Evolutionary conservation across 2,329 filamentous ascomycete genomes (phyloP).

Genomic region (Magnaporthales sp.): DNA sequence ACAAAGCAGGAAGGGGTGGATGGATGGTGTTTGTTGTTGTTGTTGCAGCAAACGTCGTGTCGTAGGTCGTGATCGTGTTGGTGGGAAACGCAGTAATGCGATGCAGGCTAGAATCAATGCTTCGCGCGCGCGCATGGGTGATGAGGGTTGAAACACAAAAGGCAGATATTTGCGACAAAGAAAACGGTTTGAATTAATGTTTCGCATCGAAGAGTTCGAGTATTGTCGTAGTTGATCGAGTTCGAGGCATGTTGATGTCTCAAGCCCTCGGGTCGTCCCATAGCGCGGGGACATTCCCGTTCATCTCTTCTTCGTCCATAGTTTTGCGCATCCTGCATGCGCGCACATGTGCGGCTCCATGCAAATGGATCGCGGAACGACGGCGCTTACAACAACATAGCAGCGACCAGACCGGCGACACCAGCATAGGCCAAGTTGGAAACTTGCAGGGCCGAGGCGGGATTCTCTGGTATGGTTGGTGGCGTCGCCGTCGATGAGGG

Average conservation of each 20-base stretch:
- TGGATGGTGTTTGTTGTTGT: not conserved
- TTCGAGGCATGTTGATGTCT: not conserved
- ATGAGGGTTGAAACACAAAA: not conserved
- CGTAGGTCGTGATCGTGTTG: not conserved
- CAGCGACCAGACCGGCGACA: constrained; percentile 34
- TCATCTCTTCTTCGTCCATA: not conserved
- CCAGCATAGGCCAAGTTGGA: constrained; percentile 38
- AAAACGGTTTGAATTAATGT: constrained; percentile 18
- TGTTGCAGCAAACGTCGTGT: not conserved
- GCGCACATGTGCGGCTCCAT: not conserved
- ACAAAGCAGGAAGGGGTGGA: not conserved
- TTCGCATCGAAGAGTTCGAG: constrained; percentile 19
- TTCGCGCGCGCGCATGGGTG: not conserved
- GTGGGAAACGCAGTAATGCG: not conserved
- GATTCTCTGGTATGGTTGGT: constrained; percentile 17
- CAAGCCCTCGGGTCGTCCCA: not conserved
- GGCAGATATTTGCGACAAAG: constrained; percentile 11
- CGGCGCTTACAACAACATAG: constrained; percentile 2
- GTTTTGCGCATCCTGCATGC: not conserved
- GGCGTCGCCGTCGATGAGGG: constrained; percentile 16
- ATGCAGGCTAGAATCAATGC: not conserved
- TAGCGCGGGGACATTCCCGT: not conserved
- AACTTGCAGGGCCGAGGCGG: constrained; percentile 29
- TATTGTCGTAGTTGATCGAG: not conserved
- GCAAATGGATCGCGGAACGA: not conserved